A percentile compares a stretch with the other conserved stretches of the same genome.
Conservation (phyloP, 176 grass and related monocot species). For the Musa acuminata region DNA sequence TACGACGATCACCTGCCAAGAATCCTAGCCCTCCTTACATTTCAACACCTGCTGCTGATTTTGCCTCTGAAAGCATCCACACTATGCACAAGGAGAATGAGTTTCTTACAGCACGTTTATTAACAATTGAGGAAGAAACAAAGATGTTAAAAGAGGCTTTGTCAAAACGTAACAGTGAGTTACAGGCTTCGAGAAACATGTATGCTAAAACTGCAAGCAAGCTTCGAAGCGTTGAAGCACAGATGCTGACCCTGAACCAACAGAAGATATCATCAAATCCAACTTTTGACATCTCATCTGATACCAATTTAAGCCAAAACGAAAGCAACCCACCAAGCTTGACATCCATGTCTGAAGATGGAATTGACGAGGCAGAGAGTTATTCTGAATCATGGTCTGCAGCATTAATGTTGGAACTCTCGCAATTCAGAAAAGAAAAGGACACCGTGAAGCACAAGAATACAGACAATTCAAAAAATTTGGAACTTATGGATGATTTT, state of each 20-base stretch:
- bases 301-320: constrained; percentile 59
- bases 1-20: constrained; percentile 57
- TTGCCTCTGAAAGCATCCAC: constrained; percentile 53
- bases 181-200: constrained; percentile 78
- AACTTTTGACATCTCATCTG: constrained; percentile 57
- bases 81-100: constrained; percentile 88
- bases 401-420: constrained; percentile 65
- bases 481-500: constrained; percentile 99
- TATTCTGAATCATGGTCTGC: constrained; percentile 75
- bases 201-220: constrained; percentile 79
- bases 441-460: constrained; percentile 31
- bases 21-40: constrained; percentile 44
- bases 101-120: constrained; percentile 74
- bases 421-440: constrained; percentile 74
- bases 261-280: constrained; percentile 51
- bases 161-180: constrained; percentile 76
- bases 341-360: constrained; percentile 98
- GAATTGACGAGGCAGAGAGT: constrained; percentile 79
- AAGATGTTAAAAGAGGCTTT: constrained; percentile 96
- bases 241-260: constrained; percentile 52
- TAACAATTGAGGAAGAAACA: constrained; percentile 86
- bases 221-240: constrained; percentile 74
- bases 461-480: constrained; percentile 45
- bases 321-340: constrained; percentile 77
- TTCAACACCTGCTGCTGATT: constrained; percentile 48